These are phyloP conservation scores for Quercus cerris DNA, from an alignment of 306 rosid genomes.

Conservation along the genomic window DNA sequence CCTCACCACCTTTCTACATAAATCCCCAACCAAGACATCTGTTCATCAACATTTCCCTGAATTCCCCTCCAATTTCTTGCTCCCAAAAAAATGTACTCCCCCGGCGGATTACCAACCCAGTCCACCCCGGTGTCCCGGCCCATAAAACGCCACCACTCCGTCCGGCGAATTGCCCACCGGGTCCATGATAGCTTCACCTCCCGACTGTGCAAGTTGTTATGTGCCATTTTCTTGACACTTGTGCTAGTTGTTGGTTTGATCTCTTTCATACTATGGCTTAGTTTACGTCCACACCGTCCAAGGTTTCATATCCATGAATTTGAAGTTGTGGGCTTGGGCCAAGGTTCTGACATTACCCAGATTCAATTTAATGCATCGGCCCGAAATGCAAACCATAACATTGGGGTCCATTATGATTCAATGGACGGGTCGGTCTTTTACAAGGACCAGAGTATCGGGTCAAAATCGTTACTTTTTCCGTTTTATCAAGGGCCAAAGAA, in stretches of 20 bases:
- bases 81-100: slow-evolving; percentile 31
- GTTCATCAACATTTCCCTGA: slow-evolving; percentile 6
- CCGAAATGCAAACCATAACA: slow-evolving; percentile 72
- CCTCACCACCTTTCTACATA: slow-evolving; percentile 27
- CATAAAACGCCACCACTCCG: slow-evolving; percentile 53
- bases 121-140: slow-evolving; percentile 26
- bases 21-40: background rate
- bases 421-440: slow-evolving; percentile 58
- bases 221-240: slow-evolving; percentile 59
- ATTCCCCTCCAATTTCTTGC: background rate
- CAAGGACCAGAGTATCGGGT: slow-evolving; percentile 56
- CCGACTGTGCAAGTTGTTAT: slow-evolving; percentile 58
- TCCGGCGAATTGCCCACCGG: slow-evolving; percentile 60
- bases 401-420: slow-evolving; percentile 54
- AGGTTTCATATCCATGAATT: slow-evolving; percentile 61
- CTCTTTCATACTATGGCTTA: slow-evolving; percentile 71
- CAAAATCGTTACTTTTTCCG: slow-evolving; percentile 30
- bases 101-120: slow-evolving; percentile 38
- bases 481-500: slow-evolving; percentile 71
- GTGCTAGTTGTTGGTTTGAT: slow-evolving; percentile 54
- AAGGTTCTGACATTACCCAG: slow-evolving; percentile 43
- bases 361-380: slow-evolving; percentile 46
- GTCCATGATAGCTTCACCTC: slow-evolving; percentile 82
- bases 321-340: slow-evolving; percentile 53
- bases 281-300: slow-evolving; percentile 90